A percentile compares a stretch with the other conserved stretches of the same genome.
Conservation (phyloP, 2,329 filamentous ascomycete genomes). For the Sphaerostilbella broomeana region DNA sequence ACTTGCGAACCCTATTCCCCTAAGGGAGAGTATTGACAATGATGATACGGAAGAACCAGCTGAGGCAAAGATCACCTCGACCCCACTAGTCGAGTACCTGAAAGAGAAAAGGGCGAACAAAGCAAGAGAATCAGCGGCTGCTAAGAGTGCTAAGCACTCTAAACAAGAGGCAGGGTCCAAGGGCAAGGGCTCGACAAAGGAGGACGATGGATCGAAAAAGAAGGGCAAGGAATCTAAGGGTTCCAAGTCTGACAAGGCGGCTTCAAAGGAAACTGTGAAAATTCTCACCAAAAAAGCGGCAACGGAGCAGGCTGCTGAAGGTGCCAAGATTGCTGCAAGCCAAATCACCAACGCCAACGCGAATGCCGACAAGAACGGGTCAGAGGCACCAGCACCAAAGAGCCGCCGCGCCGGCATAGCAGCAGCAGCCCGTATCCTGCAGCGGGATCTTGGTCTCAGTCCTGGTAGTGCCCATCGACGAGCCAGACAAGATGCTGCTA, state of each 20-base stretch:
- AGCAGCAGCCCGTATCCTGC: constrained; percentile 57
- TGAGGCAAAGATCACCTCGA: constrained; percentile 64
- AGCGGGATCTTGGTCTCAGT: constrained; percentile 59
- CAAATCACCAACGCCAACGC: constrained; percentile 26
- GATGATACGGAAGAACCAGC: constrained; percentile 38
- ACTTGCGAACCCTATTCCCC: constrained; percentile 61
- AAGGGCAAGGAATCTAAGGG: constrained; percentile 57
- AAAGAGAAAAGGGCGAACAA: constrained; percentile 85
- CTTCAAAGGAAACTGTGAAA: constrained; percentile 52
- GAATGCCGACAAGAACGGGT: constrained; percentile 23
- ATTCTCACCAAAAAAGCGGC: constrained; percentile 55
- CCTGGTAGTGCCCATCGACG: constrained; percentile 56
- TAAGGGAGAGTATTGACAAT: constrained; percentile 38
- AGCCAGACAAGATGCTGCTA: constrained; percentile 52
- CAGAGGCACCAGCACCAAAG: constrained; percentile 28
- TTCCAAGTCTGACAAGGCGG: constrained; percentile 44
- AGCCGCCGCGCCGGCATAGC: constrained; percentile 55
- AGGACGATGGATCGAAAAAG: constrained; percentile 52
- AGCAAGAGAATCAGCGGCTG: constrained; percentile 45
- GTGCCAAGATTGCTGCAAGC: constrained; percentile 36
- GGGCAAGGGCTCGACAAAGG: constrained; percentile 35
- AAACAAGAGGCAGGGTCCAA: constrained; percentile 49
- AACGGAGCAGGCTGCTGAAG: constrained; percentile 41
- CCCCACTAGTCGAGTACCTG: constrained; percentile 82
- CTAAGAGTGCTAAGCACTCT: constrained; percentile 45